Conservation (phyloP, 805 yeast genomes). For the Kodamaea neixiangensis region DNA sequence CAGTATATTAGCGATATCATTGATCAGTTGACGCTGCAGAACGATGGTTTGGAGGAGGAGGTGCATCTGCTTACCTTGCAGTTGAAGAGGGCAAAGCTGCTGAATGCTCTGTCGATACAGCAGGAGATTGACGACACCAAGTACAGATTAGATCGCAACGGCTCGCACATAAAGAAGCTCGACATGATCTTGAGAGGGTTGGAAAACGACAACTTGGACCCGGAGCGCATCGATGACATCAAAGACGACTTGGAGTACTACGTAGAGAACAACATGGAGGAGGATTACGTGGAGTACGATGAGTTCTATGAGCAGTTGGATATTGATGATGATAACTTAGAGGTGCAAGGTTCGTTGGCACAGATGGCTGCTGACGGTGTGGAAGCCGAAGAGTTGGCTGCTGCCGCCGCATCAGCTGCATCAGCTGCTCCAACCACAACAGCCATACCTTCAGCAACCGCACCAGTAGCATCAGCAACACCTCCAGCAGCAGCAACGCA, state of each 20-base stretch:
- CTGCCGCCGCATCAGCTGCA: conserved; percentile 14
- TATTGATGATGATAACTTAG: conserved; percentile 49
- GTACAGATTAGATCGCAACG: conserved; percentile 68
- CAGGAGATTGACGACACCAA: conserved; percentile 62
- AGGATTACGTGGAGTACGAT: conserved; percentile 91
- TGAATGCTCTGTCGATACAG: conserved; percentile 47
- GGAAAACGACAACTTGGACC: conserved; percentile 78
- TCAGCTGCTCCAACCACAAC: not conserved
- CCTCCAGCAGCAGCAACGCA: conserved; percentile 11
- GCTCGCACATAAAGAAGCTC: conserved; percentile 73
- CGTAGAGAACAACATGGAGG: conserved; percentile 91
- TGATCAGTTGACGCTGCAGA: conserved; percentile 80
- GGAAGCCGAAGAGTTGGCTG: conserved; percentile 14
- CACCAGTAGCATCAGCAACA: not conserved
- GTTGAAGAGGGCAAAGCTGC: conserved; percentile 51
- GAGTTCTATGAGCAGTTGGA: conserved; percentile 87
- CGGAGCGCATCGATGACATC: conserved; percentile 72
- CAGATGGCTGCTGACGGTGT: conserved; percentile 21
- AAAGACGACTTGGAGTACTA: conserved; percentile 91
- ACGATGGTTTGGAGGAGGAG: conserved; percentile 76
- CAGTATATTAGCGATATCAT: conserved; percentile 69
- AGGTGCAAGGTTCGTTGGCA: conserved; percentile 27
- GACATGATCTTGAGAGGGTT: conserved; percentile 76
- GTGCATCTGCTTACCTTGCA: conserved; percentile 36
- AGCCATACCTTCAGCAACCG: not conserved